Evolutionary conservation across 306 rosid species (phyloP), one percentile per base, ranked within the genome.

Genomic region (Argentina anserina): DNA sequence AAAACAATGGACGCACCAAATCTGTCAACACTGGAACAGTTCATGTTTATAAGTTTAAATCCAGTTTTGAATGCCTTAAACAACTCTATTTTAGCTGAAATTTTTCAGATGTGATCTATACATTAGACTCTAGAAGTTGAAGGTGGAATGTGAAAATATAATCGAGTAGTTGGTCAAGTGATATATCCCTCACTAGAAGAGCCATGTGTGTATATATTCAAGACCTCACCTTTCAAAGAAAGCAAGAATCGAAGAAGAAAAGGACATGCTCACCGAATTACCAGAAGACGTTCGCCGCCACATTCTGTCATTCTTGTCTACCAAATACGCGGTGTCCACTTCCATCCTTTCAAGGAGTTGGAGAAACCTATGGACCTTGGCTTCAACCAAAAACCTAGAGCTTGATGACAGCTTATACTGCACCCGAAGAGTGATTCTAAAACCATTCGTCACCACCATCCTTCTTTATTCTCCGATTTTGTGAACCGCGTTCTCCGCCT

Each of bases 271-370:
- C 28, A 69, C 84, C 62, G 28, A 56, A 1, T 73, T 81, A 7
- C 84, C 82, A 0, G 84, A 81, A 13, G 71, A 46, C 1, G 49
- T 85, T 3, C 78, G 78, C 12, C 39, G 70, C 66, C 74, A 81
- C 29, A 81, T 85, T 26, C 88, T 85, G 37, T 76, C 84, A 2
- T 50, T 73, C n/a, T 79, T 85, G 3, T 49, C 86, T 0, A 79
- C 84, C 64, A 81, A 82, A 33, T 47, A 45, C 9, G 72, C 84
- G 5, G 78, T 81, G 14, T 20, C 9, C 8, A 84, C 88, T 53
- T 67, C 67, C 70, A 41, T 79, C 42, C 78, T 81, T 39, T 79
- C 86, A 1, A 79, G 70, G 13, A 71, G 80, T 25, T 81, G 86
- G 88, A 76, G 60, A 12, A 63, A 34, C 0, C 69, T 81, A 9